Evolutionary conservation across 2,329 filamentous ascomycete genomes (phyloP).

Genomic region (Cladosporium cucumerinum): DNA sequence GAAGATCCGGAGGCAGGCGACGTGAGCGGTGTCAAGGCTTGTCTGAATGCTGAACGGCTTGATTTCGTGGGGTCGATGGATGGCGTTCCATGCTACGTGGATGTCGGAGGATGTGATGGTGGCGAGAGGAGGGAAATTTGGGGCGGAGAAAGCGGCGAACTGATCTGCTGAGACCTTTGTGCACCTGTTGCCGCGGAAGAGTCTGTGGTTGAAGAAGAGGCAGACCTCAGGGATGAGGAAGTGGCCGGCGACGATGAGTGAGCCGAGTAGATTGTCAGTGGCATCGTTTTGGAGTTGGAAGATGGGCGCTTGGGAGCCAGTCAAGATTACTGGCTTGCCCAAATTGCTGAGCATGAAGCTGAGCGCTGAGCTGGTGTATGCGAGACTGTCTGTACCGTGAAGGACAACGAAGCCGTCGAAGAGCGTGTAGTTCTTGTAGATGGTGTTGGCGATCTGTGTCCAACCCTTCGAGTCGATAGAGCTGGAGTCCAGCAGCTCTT

Average conservation of each 20-base stretch:
- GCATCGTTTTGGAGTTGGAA: conserved; percentile 88
- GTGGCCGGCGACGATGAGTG: conserved; percentile 84
- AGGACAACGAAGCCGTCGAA: conserved; percentile 91
- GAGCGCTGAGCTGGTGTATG: conserved; percentile 81
- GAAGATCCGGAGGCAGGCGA: conserved; percentile 85
- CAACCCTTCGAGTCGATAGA: conserved; percentile 84
- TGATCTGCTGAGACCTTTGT: conserved; percentile 85
- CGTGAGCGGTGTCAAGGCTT: conserved; percentile 79
- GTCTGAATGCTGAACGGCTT: conserved; percentile 44
- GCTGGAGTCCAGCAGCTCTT: conserved; percentile 80
- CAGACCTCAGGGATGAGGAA: conserved; percentile 92
- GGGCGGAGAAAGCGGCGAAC: conserved; percentile 83
- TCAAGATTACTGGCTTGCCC: conserved; percentile 86
- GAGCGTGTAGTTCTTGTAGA: conserved; percentile 78
- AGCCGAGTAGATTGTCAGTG: conserved; percentile 83
- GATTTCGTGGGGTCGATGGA: conserved; percentile 63
- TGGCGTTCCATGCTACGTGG: conserved; percentile 74
- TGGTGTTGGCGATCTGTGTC: conserved; percentile 76
- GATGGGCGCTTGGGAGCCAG: conserved; percentile 70
- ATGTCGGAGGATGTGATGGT: conserved; percentile 60
- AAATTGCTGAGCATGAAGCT: conserved; percentile 92
- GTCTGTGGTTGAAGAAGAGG: conserved; percentile 87
- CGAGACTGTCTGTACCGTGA: conserved; percentile 85
- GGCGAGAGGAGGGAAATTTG: conserved; percentile 80
- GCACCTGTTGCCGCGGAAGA: conserved; percentile 83